Conservation (phyloP, 345 rosid genomes). For the Gossypium stocksii region DNA sequence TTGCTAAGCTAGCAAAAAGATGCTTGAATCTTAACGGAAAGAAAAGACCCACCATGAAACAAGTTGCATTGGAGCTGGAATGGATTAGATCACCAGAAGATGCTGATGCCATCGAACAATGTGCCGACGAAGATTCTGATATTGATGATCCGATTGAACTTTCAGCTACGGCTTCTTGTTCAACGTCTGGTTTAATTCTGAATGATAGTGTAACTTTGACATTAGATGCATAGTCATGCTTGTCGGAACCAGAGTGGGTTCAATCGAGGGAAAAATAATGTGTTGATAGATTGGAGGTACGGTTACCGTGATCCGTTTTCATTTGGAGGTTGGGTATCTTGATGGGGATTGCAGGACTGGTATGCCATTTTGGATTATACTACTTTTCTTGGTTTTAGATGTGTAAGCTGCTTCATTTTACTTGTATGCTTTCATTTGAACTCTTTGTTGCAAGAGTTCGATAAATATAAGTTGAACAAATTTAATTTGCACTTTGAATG, state of each 20-base stretch:
- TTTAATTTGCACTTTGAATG: not conserved
- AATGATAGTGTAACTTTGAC: not conserved
- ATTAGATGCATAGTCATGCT: not conserved
- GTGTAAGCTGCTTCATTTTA: no score
- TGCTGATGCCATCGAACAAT: not conserved
- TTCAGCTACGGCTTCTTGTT: not conserved
- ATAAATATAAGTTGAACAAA: not conserved
- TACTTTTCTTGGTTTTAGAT: no score
- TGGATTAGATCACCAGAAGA: not conserved
- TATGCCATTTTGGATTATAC: no score
- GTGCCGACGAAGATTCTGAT: not conserved
- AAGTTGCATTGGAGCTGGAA: not conserved
- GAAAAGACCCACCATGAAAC: not conserved
- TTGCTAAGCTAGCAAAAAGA: not conserved
- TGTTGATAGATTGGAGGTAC: no score
- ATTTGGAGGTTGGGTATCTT: no score
- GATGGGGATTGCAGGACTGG: no score
- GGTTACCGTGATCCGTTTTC: no score
- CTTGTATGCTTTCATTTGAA: no score
- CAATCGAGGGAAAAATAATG: no score
- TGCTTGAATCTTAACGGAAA: not conserved
- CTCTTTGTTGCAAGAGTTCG: no score
- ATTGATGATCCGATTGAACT: not conserved
- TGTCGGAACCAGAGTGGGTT: no score
- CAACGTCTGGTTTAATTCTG: not conserved